Base-by-base conservation (phyloP, 148 eudicot species). In the Arbutus unedo region DNA sequence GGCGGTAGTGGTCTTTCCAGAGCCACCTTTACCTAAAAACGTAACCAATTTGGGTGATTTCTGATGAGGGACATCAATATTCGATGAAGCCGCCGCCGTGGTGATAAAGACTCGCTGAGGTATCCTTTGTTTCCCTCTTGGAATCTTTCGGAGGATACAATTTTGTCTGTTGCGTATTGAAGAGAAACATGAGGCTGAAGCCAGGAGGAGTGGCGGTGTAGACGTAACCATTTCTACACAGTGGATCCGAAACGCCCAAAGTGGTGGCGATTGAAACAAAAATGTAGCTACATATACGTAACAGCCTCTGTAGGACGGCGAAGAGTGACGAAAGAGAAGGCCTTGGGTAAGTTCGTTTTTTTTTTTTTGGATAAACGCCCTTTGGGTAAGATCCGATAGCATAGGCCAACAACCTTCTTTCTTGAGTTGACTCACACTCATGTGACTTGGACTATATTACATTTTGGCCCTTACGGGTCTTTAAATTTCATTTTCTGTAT, bases 21-120 rank as follows among this genome's bases (percentile, higher is more conserved):
- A 93, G 41, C 98, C 98, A 15, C 98, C 98, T 91, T 95, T 95
- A 6, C 98, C 98, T 56, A 95, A 77, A 85, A 95, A 94, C 18
- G 98, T 95, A 1, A 95, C 88, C 84, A 95, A 88, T 80, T 89
- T 94, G 4, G 98, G 87, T 44, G 85, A 70, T 70, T 85, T 88
- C 50, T 56, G 21, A 16, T 76, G 57, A 62, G 50, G 41, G 19
- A 3, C 81, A 74, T 80, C 83, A n/a, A 81, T 74, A 6, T 62
- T 82, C 15, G 19, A 49, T 0, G 83, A 78, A 6, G 85, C 81
- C 23, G 64, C 64, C 76, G 87, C 82, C 8, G 70, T 74, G 11
- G 85, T 76, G 18, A 59, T 78, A 70, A 57, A 62, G 49, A 47
- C 19, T 68, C 76, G 77, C 79, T 13, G 59, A 50, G 15, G n/a